Base-by-base conservation (phyloP, 78 protist species). In the Isochrysis galbana region DNA sequence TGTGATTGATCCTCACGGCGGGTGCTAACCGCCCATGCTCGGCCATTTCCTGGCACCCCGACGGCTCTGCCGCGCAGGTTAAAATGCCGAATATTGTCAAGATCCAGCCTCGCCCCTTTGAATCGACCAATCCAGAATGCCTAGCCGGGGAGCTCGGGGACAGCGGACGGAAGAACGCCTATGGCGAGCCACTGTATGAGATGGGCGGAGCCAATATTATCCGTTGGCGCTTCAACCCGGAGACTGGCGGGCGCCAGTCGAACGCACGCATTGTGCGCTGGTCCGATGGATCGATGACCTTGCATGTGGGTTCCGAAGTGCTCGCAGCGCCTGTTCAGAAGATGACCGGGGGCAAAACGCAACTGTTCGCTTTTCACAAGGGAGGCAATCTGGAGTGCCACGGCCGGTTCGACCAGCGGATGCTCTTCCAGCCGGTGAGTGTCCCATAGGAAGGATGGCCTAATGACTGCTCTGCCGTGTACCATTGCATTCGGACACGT, bases 231-330 rank as follows among this genome's bases (percentile, higher is more conserved):
- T 1, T 22, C 47, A 22, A 4, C n/a, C 17, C 25, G 36, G 86
- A 38, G 47, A 36, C 41, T 38, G 86, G 48, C 32, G 48, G 5
- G 86, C 42, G 48, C 25, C 42, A 41, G 48, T 41, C 47, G 48
- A 77, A 77, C 86, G 29, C 86, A 10, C 46, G 47, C 34, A 3
- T 77, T 23, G 86, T 41, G 29, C 46, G 47, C 47, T 77, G 86
- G 86, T 77, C 86, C 34, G 86, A 77, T 46, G 86, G 86, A 23
- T 77, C 86, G 86, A 39, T 41, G 42, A 77, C 86, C 11, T n/a
- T 77, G 26, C 86, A 77, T 46, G 48, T 77, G 36, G 86, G 86
- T 46, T n/a, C n/a, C 47, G 47, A 77, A 46, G 86, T 77, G 47
- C 86, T 77, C 19, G 17, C 19, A 5, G 86, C 86, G 47, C 45